phyloP scores from a whole-genome alignment of 805 yeast genomes.

The Candida pini region DNA sequence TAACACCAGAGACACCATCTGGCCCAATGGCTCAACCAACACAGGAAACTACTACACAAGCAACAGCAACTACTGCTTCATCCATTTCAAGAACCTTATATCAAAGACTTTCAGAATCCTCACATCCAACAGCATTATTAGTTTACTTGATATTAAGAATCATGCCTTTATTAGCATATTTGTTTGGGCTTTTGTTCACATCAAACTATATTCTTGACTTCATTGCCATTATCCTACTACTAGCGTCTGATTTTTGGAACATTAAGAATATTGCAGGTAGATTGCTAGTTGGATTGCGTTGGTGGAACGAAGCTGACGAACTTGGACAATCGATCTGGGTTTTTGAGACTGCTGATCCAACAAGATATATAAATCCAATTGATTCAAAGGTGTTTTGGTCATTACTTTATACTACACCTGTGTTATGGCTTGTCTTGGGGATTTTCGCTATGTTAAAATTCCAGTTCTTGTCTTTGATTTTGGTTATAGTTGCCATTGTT shows the following conservation, averaged over 20 bases:
- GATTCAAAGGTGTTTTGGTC: conserved; percentile 89
- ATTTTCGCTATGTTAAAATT: conserved; percentile 74
- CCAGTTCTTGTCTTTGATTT: conserved; percentile 58
- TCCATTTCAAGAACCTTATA: conserved; percentile 30
- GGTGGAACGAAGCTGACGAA: conserved; percentile 89
- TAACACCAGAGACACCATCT: neutral
- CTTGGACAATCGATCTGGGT: conserved; percentile 77
- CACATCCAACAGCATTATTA: conserved; percentile 76
- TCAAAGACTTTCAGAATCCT: conserved; percentile 55
- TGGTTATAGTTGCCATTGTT: conserved; percentile 62
- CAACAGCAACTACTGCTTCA: conserved; percentile 1
- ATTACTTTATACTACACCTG: conserved; percentile 69
- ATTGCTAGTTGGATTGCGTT: conserved; percentile 80
- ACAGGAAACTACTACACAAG: conserved; percentile 1
- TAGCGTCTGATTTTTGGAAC: conserved; percentile 92
- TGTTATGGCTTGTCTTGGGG: conserved; percentile 69
- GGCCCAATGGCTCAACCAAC: conserved; percentile 4
- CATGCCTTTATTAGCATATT: conserved; percentile 58
- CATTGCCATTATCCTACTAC: conserved; percentile 65
- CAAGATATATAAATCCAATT: conserved; percentile 74
- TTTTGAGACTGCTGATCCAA: conserved; percentile 77
- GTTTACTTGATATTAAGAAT: conserved; percentile 59
- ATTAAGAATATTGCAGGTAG: conserved; percentile 89
- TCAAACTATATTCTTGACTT: conserved; percentile 68
- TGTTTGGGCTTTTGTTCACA: conserved; percentile 68